Conservation (phyloP, 2,329 filamentous ascomycete genomes). For the Cucurbitaria berberidis region DNA sequence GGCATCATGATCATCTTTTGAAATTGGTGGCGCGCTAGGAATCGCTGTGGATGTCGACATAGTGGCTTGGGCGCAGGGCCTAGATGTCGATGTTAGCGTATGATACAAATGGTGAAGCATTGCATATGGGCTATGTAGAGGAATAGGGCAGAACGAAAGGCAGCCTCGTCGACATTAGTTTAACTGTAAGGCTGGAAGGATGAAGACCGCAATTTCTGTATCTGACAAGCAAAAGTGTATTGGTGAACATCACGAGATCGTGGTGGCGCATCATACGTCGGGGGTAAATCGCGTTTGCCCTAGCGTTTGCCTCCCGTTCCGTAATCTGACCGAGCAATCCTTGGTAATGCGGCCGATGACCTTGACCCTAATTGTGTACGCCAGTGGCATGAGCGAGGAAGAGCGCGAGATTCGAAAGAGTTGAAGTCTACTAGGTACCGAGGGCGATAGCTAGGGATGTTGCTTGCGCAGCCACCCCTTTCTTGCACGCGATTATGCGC, state of each 20-base stretch:
- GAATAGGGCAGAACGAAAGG: constrained; percentile 57
- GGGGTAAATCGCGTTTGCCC: constrained; percentile 64
- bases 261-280: constrained; percentile 61
- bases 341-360: constrained; percentile 49
- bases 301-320: constrained; percentile 34
- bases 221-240: constrained; percentile 60
- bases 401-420: constrained; percentile 57
- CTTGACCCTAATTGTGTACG: constrained; percentile 64
- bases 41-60: constrained; percentile 68
- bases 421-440: constrained; percentile 59
- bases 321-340: neutral
- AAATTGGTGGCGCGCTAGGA: constrained; percentile 64
- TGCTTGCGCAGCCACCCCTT: constrained; percentile 59
- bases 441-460: constrained; percentile 62
- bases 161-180: constrained; percentile 67
- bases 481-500: constrained; percentile 58
- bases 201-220: constrained; percentile 62
- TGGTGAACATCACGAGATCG: constrained; percentile 63
- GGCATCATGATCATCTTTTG: constrained; percentile 69
- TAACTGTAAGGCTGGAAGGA: constrained; percentile 63
- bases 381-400: constrained; percentile 57
- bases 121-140: constrained; percentile 65
- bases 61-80: constrained; percentile 61
- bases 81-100: constrained; percentile 68
- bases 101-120: constrained; percentile 69